Evolutionary conservation across 495 filamentous ascomycete genomes (phyloP).

Genomic region (Penicillium antarcticum): DNA sequence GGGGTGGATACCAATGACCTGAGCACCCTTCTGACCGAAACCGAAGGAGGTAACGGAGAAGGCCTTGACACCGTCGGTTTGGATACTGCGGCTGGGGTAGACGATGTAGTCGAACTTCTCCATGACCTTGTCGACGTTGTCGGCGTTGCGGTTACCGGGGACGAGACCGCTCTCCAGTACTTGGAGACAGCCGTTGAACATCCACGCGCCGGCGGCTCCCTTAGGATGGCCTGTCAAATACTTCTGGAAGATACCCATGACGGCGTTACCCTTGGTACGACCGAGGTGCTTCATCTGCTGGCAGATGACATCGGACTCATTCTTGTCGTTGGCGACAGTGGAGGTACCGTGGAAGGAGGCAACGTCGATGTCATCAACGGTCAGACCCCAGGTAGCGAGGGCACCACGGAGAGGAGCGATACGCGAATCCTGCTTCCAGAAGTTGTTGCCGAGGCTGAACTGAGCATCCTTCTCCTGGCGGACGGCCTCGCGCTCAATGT

Average conservation of each 20-base stretch:
- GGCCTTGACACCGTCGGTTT: conserved; percentile 96
- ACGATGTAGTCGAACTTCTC: conserved; percentile 98
- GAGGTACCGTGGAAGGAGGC: conserved; percentile 99
- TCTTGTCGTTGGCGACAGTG: conserved; percentile 99
- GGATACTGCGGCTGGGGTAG: conserved; percentile 90
- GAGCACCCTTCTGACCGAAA: conserved; percentile 98
- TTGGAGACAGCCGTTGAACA: conserved; percentile 97
- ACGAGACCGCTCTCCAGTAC: conserved; percentile 90
- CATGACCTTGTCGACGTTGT: conserved; percentile 95
- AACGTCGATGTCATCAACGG: conserved; percentile 90
- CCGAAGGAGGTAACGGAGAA: conserved; percentile 99
- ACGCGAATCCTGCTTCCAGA: conserved; percentile 92
- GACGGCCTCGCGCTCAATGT: conserved; percentile 84
- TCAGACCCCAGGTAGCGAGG: conserved; percentile 95
- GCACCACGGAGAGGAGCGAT: conserved; percentile 95
- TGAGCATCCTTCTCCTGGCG: conserved; percentile 90
- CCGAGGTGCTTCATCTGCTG: conserved; percentile 95
- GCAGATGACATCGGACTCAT: conserved; percentile 96
- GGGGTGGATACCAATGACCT: conserved; percentile 94
- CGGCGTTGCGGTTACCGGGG: conserved; percentile 95
- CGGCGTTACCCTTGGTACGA: conserved; percentile 90
- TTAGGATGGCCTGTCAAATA: conserved; percentile 98
- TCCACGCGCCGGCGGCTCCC: conserved; percentile 98
- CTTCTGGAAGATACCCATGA: conserved; percentile 98
- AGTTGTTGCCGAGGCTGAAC: conserved; percentile 89